Percentiles rank a stretch among this genome's conserved stretches.
Evolutionary conservation across 805 yeast species (phyloP).

Genomic region (Candida michaelii): DNA sequence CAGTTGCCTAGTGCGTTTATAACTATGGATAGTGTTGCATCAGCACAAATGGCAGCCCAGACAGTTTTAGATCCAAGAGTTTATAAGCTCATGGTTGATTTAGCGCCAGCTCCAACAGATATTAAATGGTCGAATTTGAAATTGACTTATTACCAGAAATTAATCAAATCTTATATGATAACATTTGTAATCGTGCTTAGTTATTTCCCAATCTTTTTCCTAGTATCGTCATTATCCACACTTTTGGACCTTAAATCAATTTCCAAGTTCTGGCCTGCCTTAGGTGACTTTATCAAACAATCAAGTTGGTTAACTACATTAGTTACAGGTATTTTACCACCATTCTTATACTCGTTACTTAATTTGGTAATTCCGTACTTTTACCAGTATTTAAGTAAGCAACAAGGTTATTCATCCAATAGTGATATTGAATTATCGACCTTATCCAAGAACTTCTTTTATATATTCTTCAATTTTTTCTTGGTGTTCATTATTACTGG

Average conservation of each 20-base stretch:
- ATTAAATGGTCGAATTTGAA: constrained; percentile 47
- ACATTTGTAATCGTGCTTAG: constrained; percentile 47
- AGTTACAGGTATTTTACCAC: constrained; percentile 63
- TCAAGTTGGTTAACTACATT: constrained; percentile 54
- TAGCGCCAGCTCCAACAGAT: constrained; percentile 51
- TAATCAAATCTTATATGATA: constrained; percentile 39
- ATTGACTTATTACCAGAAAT: constrained; percentile 36
- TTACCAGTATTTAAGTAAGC: constrained; percentile 48
- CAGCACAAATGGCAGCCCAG: constrained; percentile 51
- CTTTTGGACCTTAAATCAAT: constrained; percentile 56
- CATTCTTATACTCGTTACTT: constrained; percentile 55
- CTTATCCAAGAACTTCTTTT: constrained; percentile 57
- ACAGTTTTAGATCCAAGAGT: constrained; percentile 46
- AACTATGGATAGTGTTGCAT: constrained; percentile 49
- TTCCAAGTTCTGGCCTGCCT: constrained; percentile 56
- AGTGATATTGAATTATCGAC: constrained; percentile 61
- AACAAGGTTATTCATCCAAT: constrained; percentile 55
- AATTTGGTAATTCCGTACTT: constrained; percentile 56
- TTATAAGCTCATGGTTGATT: constrained; percentile 38
- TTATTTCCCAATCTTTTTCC: constrained; percentile 52
- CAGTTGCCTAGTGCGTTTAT: constrained; percentile 47
- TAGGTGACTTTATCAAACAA: constrained; percentile 51
- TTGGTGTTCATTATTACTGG: constrained; percentile 63
- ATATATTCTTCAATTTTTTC: constrained; percentile 60
- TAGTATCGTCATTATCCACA: constrained; percentile 57